Evolutionary conservation across 2,329 filamentous ascomycete genomes (phyloP).

Genomic region (Penicillium expansum): DNA sequence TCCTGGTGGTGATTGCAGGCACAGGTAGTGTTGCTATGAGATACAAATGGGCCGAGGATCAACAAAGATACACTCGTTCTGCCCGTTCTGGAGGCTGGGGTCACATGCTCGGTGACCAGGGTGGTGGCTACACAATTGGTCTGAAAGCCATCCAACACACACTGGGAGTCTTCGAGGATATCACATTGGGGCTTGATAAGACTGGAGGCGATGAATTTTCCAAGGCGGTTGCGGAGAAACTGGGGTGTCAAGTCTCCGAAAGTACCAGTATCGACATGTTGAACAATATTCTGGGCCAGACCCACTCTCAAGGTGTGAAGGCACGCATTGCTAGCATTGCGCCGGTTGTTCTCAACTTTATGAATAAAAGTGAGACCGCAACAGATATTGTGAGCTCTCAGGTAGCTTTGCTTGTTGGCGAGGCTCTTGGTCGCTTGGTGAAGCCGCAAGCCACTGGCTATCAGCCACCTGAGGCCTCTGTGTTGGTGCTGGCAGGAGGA

Average conservation of each 20-base stretch:
- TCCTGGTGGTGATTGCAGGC: no score
- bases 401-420: slow-evolving; percentile 9
- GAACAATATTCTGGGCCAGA: slow-evolving; percentile 15
- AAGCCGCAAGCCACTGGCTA: slow-evolving; percentile 13
- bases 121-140: no score
- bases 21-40: no score
- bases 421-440: slow-evolving; percentile 15
- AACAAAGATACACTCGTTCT: no score
- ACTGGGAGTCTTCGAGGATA: no score
- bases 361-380: slow-evolving; percentile 1
- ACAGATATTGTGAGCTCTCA: slow-evolving; percentile 14
- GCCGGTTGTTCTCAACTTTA: slow-evolving; percentile 12
- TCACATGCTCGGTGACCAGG: no score
- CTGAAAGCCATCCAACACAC: no score
- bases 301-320: slow-evolving; percentile 10
- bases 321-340: slow-evolving; percentile 21
- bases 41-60: no score
- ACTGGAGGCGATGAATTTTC: no score
- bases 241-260: slow-evolving; percentile 4
- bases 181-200: no score
- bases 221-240: no score
- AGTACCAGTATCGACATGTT: slow-evolving; percentile 15
- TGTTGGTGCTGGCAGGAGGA: slow-evolving; percentile 22
- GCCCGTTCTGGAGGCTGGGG: no score
- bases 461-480: slow-evolving; percentile 4